Evolutionary conservation across 2,329 filamentous ascomycete species (phyloP), one percentile per base, ranked within the genome.

Genomic region (Paecilomyces niveus): DNA sequence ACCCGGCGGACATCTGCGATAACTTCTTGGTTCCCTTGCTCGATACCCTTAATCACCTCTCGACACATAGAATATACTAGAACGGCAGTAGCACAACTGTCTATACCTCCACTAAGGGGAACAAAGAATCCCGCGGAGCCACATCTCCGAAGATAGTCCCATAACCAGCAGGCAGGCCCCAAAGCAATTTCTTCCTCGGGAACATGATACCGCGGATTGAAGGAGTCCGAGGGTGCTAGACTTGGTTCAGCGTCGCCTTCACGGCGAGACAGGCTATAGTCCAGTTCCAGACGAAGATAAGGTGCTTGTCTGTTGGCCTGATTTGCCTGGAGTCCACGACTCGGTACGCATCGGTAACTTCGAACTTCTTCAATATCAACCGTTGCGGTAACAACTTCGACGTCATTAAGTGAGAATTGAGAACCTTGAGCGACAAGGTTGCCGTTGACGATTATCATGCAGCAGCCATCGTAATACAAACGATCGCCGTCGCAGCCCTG

Each of bases 341-440:
- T 83, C 8, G 81, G 78, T 0, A 78, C 75, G n/a, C 75, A 82
- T 0, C 88, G 78, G 64, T 21, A 11, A 1, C 80, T 76, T 32
- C 87, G 77, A 5, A 93, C 88, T 62, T 90, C 85, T 65, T 93
- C 89, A 1, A 89, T 75, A 64, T 89, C 86, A 6, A 89, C 78
- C 0, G 85, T 89, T 2, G 86, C 87, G 4, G 80, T 83, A 18
- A 87, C 73, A 3, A 89, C 85, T 64, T 89, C 86, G 5, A 89
- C 85, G 49, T 86, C 83, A 51, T 82, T 80, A 9, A 89, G 70
- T 13, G 79, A 82, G 72, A 89, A 89, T 64, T 89, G 87, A 0
- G 81, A 81, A 1, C 83, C 85, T 68, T 89, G 86, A 0, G 84
- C 85, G 1, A 89, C 77, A 50, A 87, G 81, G 15, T 82, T 78